Percentiles rank a stretch among this genome's conserved stretches.
Conservation (phyloP, 768 basidiomycete species). For the Arthromyces matolae region DNA sequence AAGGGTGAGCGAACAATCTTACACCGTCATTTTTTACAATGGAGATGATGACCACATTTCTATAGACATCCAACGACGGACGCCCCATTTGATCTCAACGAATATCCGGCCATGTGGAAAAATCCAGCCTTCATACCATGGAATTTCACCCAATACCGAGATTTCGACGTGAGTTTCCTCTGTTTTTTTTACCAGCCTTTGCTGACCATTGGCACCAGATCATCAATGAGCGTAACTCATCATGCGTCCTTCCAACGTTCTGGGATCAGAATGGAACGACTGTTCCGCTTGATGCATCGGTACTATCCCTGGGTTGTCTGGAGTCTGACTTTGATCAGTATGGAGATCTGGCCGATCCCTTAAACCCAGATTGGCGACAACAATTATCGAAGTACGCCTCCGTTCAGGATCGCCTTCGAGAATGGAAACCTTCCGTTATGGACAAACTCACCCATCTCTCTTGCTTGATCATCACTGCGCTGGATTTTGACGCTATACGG, state of each 20-base stretch:
- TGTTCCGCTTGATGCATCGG: conserved; percentile 44
- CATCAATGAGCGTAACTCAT: conserved; percentile 64
- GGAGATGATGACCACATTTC: no score
- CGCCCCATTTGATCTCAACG: conserved; percentile 73
- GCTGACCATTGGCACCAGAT: conserved; percentile 36
- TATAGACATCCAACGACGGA: conserved; percentile 71
- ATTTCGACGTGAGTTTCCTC: conserved; percentile 65
- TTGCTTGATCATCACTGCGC: conserved; percentile 82
- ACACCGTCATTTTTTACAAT: not conserved
- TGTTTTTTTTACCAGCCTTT: not conserved
- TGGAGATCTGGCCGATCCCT: conserved; percentile 97
- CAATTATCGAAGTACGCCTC: conserved; percentile 93
- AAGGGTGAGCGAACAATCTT: conserved; percentile 50
- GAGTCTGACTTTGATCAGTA: conserved; percentile 90
- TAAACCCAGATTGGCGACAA: conserved; percentile 91
- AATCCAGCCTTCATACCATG: conserved; percentile 73
- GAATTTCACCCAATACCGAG: conserved; percentile 81
- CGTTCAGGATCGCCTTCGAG: conserved; percentile 91
- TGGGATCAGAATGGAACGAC: conserved; percentile 75
- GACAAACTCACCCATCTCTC: conserved; percentile 73
- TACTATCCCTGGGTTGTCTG: conserved; percentile 56
- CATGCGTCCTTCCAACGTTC: conserved; percentile 74
- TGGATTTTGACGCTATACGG: conserved; percentile 92
- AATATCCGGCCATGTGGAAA: conserved; percentile 76
- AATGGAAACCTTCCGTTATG: conserved; percentile 83